These are phyloP conservation scores for Calonectria pteridis DNA, from an alignment of 2,329 filamentous ascomycete genomes.

Conservation along the genomic window DNA sequence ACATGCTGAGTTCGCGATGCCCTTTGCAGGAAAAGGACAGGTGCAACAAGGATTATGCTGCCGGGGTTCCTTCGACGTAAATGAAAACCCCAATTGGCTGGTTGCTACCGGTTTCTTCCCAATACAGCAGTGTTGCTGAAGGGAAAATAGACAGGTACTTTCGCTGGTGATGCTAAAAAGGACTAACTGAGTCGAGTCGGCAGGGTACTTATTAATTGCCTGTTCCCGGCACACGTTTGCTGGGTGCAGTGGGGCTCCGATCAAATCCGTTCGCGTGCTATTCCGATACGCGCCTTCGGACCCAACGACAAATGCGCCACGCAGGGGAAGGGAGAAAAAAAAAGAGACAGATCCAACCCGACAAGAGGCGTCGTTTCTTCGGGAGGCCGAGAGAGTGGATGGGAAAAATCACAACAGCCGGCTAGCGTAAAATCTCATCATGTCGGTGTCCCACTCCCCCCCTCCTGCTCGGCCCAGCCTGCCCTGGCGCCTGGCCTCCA, in stretches of 20 bases:
- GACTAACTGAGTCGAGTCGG: neutral
- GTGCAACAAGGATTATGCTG: neutral
- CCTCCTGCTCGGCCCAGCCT: slow-evolving; percentile 64
- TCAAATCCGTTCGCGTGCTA: slow-evolving; percentile 1
- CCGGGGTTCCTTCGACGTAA: neutral
- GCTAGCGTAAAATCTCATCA: slow-evolving; percentile 11
- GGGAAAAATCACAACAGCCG: neutral
- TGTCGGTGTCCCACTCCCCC: slow-evolving; percentile 40
- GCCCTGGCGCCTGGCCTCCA: slow-evolving; percentile 80
- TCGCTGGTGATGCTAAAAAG: neutral
- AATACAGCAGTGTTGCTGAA: neutral
- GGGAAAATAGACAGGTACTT: neutral
- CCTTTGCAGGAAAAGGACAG: too few species aligned
- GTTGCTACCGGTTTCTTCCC: neutral
- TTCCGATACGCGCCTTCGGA: neutral
- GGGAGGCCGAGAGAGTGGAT: slow-evolving; percentile 8
- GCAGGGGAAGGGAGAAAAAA: neutral
- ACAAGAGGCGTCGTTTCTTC: neutral
- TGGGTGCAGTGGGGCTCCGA: neutral
- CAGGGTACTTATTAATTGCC: neutral
- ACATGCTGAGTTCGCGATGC: slow-evolving; percentile 46
- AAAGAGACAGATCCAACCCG: neutral
- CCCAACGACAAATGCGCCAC: slow-evolving; percentile 5
- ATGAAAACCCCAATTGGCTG: neutral
- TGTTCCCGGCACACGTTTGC: neutral